Percentiles rank a stretch among this genome's conserved stretches.
phyloP scores from a whole-genome alignment of 495 filamentous ascomycete species.

The Cercophora scortea region DNA sequence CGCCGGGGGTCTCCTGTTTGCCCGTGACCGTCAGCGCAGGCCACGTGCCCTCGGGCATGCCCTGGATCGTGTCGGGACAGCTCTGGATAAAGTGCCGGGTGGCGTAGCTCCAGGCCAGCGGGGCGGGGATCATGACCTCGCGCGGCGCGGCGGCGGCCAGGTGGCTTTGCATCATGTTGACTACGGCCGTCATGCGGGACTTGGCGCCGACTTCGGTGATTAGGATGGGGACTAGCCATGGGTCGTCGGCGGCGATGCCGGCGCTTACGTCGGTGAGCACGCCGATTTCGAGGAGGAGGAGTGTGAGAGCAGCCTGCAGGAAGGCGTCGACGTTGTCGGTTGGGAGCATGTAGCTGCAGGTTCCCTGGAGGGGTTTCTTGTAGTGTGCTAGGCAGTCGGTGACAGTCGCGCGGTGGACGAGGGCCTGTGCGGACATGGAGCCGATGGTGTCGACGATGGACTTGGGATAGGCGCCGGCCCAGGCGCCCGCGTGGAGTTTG shows the following conservation, averaged over 20 bases:
- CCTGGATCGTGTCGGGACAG: conserved; percentile 11
- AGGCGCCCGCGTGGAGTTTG: conserved; percentile 19
- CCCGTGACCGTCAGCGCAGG: conserved; percentile 14
- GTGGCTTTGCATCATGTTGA: conserved; percentile 37
- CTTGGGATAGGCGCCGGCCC: conserved; percentile 27
- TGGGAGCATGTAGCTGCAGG: conserved; percentile 21
- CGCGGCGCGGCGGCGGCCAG: conserved; percentile 25
- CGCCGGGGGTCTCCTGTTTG: conserved; percentile 1
- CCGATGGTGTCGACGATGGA: conserved; percentile 27
- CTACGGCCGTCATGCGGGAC: conserved; percentile 27
- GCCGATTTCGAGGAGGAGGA: conserved; percentile 48
- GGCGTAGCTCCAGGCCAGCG: conserved; percentile 27
- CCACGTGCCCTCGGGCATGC: conserved; percentile 9
- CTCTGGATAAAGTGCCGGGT: conserved; percentile 19
- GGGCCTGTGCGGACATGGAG: conserved; percentile 26
- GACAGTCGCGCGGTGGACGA: conserved; percentile 27
- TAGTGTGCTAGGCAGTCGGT: conserved; percentile 30
- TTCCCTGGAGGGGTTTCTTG: conserved; percentile 11
- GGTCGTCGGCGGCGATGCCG: conserved; percentile 40
- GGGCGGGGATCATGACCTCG: conserved; percentile 23
- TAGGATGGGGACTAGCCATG: conserved; percentile 28
- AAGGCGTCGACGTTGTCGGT: conserved; percentile 19
- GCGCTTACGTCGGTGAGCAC: conserved; percentile 47
- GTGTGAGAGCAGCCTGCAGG: conserved; percentile 16
- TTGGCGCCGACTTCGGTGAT: conserved; percentile 27